Evolutionary conservation across 2,329 filamentous ascomycete genomes (phyloP), one percentile per base, ranked within the genome.

Genomic region (Mycosphaerella sp.): DNA sequence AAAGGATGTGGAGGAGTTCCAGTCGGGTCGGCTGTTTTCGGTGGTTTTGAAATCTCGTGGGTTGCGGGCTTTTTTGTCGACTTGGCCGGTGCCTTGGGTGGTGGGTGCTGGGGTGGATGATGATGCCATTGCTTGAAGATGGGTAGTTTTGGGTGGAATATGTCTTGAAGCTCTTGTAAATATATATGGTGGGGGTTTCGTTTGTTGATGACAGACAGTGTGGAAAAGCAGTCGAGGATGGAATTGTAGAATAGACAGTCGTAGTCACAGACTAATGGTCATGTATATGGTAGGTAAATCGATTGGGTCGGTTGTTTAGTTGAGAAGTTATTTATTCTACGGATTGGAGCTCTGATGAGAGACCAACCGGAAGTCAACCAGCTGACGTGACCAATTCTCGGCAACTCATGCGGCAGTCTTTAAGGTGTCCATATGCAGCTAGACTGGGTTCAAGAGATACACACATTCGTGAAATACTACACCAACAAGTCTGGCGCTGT

Each of bases 31-130:
- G 4, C 78, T 77, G 34, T 76, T 75, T 71, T 90, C 83, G 47
- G 87, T 81, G 4, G 72, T 69, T 65, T 87, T 85, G 75, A 90
- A 90, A 73, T 90, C 84, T 70, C 87, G 84, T 1, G 80, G 81
- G 69, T 85, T 86, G 67, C 82, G 80, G 67, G 81, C 74, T 12
- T 21, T 41, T 21, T 48, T 43, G 49, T 56, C 56, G 31, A 52
- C 55, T 51, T 57, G 55, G 31, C 48, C 56, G 12, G 38, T 55
- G 23, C 56, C 56, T 41, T 43, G 12, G 6, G 38, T 36, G 11
- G n/a, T 26, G 21, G 21, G 21, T 21, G 36, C 46, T 17, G 38
- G 26, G n/a, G 34, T 47, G 21, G 38, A n/a, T 5, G 50, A 17
- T 11, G 41, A 17, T 34, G 48, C 26, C 48, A 51, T 51, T 17